Evolutionary conservation across 495 filamentous ascomycete species (phyloP).

Genomic region (Xylaria castorea): DNA sequence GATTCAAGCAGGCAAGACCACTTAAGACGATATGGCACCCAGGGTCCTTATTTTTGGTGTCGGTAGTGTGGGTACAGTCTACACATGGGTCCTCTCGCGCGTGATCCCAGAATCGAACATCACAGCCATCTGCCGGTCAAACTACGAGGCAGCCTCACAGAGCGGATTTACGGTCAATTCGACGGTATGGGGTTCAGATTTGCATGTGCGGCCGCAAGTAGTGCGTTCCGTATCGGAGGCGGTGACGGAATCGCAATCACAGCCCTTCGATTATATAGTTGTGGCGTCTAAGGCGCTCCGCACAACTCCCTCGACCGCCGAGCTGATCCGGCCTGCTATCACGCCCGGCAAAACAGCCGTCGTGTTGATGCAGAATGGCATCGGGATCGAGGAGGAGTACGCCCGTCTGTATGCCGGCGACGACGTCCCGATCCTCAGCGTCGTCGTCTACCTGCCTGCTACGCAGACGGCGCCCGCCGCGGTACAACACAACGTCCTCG

Average conservation of each 20-base stretch:
- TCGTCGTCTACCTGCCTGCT: constrained; percentile 56
- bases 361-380: constrained; percentile 63
- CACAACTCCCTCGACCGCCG: constrained; percentile 43
- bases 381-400: constrained; percentile 60
- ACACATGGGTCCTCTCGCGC: constrained; percentile 54
- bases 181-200: constrained; percentile 48
- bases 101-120: constrained; percentile 48
- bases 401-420: constrained; percentile 51
- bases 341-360: constrained; percentile 49
- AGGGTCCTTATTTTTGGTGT: constrained; percentile 57
- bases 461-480: constrained; percentile 50
- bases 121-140: constrained; percentile 62
- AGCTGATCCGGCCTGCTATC: constrained; percentile 52
- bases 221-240: constrained; percentile 50
- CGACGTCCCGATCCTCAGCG: constrained; percentile 48
- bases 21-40: constrained; percentile 31
- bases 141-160: constrained; percentile 54
- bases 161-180: constrained; percentile 62
- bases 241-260: constrained; percentile 20
- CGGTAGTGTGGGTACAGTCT: constrained; percentile 60
- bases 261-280: constrained; percentile 60
- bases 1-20: neutral
- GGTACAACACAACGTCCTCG: constrained; percentile 42
- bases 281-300: constrained; percentile 53
- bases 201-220: constrained; percentile 48